Base-by-base conservation (phyloP, 129 eudicot species). In the Helianthus tuberosus region DNA sequence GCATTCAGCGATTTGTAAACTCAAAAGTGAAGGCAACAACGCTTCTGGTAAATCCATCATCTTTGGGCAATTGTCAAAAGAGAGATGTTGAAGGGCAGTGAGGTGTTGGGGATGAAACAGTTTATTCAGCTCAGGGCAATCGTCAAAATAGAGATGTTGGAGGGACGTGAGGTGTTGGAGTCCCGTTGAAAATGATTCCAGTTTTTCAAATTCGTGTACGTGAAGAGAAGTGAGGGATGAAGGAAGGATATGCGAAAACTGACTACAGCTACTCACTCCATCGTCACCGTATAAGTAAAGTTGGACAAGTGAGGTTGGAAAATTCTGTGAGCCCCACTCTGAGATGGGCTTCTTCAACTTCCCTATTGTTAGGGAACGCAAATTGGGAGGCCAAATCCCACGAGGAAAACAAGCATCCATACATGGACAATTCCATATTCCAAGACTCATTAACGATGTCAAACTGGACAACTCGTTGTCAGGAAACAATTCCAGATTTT, bases 361-460 rank as follows among this genome's bases (percentile, higher is more conserved):
- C 43, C 77, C 69, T 44, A 60, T 73, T 12, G 1, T 4, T 25
- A 78, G 58, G 6, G 17, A 32, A 47, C 6, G 14, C 63, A 77
- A 41, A 10, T 77, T 69, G 1, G 71, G 76, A 69, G 81, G 81
- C 81, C 75, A 77, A 61, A 54, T 5, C 53, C 81, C 71, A 63
- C 61, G 70, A 50, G 81, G 76, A 69, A 69, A 77, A 13, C n/a
- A 69, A 44, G 47, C 58, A 64, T 69, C 71, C 66, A 69, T 23
- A 77, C 43, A 10, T 69, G 62, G 32, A 77, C 76, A 77, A 17
- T 38, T 3, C 7, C 0, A 4, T 69, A 69, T 77, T 1, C 8
- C 3, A 14, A 78, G 20, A 6, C 14, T 0, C 58, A 0, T 44
- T 35, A 77, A 54, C 8, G 10, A 60, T 6, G 57, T 11, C 71